Evolutionary conservation across 2,329 filamentous ascomycete species (phyloP).

Genomic region (Beauveria rudraprayagi): DNA sequence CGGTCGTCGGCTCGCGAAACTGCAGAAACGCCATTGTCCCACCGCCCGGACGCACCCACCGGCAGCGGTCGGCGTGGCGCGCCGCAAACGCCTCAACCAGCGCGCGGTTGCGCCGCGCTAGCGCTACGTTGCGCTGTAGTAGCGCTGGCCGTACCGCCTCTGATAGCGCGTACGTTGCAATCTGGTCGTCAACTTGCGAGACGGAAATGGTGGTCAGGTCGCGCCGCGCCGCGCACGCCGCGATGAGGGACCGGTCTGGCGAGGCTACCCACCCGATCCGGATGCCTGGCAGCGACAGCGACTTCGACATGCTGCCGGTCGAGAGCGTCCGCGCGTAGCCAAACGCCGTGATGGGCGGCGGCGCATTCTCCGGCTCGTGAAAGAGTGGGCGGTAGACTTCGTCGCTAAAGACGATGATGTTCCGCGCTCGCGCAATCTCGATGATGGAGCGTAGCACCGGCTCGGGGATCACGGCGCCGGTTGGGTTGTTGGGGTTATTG

Average conservation of each 20-base stretch:
- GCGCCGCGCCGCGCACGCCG: constrained; percentile 54
- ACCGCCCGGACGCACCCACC: constrained; percentile 66
- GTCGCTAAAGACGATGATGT: constrained; percentile 63
- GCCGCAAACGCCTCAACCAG: constrained; percentile 61
- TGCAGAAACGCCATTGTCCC: constrained; percentile 74
- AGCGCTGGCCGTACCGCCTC: constrained; percentile 30
- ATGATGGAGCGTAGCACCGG: constrained; percentile 53
- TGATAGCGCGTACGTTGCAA: constrained; percentile 68
- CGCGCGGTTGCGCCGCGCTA: constrained; percentile 60
- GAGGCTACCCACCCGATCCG: constrained; percentile 77
- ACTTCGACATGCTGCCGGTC: constrained; percentile 79
- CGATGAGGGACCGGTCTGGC: constrained; percentile 52
- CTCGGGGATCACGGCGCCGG: constrained; percentile 60
- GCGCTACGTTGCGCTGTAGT: constrained; percentile 31
- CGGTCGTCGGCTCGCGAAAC: constrained; percentile 47
- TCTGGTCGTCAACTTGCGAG: constrained; percentile 57
- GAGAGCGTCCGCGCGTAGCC: constrained; percentile 64
- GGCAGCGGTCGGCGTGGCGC: constrained; percentile 53
- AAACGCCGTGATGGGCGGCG: constrained; percentile 61
- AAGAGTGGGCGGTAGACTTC: constrained; percentile 83
- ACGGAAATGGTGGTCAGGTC: constrained; percentile 81
- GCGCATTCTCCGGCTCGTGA: constrained; percentile 48
- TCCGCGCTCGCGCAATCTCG: constrained; percentile 51
- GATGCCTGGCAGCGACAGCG: constrained; percentile 74
- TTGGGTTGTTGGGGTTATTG: constrained; percentile 80